Evolutionary conservation across 441 rosid genomes (phyloP).

Genomic region (Lepidium campestre): DNA sequence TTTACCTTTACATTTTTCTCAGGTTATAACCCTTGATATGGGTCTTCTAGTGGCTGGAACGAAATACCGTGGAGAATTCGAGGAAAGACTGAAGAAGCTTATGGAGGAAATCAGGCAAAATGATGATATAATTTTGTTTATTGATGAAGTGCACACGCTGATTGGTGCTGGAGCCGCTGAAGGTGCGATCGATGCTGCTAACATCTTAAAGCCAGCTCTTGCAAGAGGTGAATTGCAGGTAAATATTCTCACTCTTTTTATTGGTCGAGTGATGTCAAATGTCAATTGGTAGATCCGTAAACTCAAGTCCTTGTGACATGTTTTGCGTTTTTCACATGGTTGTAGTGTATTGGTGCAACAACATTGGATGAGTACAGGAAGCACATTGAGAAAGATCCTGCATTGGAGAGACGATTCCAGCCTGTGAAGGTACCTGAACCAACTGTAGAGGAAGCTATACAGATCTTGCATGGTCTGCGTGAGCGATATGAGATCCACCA

Average conservation of each 20-base stretch:
- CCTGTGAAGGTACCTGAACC: constrained; percentile 89
- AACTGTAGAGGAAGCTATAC: constrained; percentile 77
- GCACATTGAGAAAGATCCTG: constrained; percentile 91
- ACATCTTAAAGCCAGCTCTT: constrained; percentile 92
- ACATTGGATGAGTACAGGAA: constrained; percentile 83
- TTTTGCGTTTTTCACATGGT: background rate
- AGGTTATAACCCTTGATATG: constrained; percentile 94
- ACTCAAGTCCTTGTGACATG: background rate
- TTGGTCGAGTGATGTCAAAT: background rate
- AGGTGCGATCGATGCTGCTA: constrained; percentile 96
- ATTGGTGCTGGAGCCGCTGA: constrained; percentile 91
- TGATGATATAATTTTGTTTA: constrained; percentile 79
- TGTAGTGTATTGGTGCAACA: constrained; percentile 95
- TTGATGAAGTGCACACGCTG: constrained; percentile 94
- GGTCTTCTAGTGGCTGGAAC: constrained; percentile 98
- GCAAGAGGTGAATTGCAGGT: constrained; percentile 97
- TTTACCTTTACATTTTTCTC: constrained; percentile 3
- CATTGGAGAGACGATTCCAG: constrained; percentile 88
- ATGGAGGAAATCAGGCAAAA: constrained; percentile 85
- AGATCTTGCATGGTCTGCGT: constrained; percentile 76
- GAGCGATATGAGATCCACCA: constrained; percentile 93
- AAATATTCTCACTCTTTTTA: background rate
- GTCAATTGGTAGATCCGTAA: background rate
- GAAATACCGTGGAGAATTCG: constrained; percentile 92
- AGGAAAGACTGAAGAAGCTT: constrained; percentile 85